A percentile compares a stretch with the other conserved stretches of the same genome.
Evolutionary conservation across 768 basidiomycete species (phyloP).

Genomic region (Albatrellus ellisii): DNA sequence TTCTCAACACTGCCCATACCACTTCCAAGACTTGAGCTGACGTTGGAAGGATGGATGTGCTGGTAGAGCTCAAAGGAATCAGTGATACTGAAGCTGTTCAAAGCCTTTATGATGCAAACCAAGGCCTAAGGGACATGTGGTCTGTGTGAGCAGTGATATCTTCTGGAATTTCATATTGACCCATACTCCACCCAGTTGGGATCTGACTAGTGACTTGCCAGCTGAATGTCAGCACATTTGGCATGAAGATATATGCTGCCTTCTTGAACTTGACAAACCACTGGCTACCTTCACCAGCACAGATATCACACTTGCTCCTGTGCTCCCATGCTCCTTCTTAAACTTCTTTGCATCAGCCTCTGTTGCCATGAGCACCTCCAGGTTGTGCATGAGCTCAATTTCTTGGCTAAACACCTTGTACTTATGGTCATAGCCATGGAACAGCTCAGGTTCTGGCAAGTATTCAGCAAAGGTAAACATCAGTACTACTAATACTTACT

Average conservation of each 20-base stretch:
- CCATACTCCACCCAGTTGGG: conserved; percentile 95
- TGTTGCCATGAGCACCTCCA: conserved; percentile 90
- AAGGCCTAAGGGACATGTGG: conserved; percentile 91
- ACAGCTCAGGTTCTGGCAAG: conserved; percentile 80
- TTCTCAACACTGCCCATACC: conserved; percentile 96
- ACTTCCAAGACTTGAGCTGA: conserved; percentile 87
- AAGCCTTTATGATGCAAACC: conserved; percentile 86
- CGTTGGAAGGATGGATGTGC: conserved; percentile 91
- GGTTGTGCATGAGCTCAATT: conserved; percentile 89
- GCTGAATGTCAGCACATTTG: conserved; percentile 91
- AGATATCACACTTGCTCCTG: conserved; percentile 93
- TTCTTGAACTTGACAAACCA: conserved; percentile 99
- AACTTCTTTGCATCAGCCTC: conserved; percentile 87
- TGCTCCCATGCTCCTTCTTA: conserved; percentile 93
- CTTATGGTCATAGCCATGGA: conserved; percentile 95
- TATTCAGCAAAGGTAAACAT: not conserved
- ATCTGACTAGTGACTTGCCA: conserved; percentile 92
- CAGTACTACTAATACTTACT: conserved; percentile 34
- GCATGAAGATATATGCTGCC: conserved; percentile 84
- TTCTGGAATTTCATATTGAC: conserved; percentile 91
- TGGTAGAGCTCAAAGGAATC: conserved; percentile 98
- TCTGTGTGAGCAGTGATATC: conserved; percentile 94
- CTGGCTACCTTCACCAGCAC: conserved; percentile 84
- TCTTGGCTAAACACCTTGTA: conserved; percentile 98
- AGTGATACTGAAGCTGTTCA: conserved; percentile 93